A percentile compares a stretch with the other conserved stretches of the same genome.
Evolutionary conservation across 345 rosid genomes (phyloP).

Genomic region (Lepidium africanum): DNA sequence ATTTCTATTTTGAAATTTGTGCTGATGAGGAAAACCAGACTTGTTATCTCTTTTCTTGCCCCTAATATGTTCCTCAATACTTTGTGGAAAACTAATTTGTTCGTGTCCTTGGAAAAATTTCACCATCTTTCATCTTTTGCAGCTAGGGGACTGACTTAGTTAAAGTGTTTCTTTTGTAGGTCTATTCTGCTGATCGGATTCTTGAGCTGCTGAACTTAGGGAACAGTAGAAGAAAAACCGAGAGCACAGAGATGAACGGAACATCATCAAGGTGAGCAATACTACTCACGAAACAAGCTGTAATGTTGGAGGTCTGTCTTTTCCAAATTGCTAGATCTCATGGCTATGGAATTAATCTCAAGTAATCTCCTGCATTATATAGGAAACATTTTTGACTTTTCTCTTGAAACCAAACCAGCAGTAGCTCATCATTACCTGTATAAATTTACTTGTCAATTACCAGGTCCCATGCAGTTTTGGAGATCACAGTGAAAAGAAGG

Average conservation of each 20-base stretch:
- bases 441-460: slow-evolving; percentile 9
- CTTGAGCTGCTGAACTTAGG: slow-evolving; percentile 90
- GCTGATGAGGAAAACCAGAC: background rate
- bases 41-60: background rate
- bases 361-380: background rate
- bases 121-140: background rate
- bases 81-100: background rate
- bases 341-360: background rate
- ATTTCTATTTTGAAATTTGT: background rate
- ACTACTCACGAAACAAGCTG: background rate
- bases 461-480: slow-evolving; percentile 94
- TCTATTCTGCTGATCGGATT: slow-evolving; percentile 81
- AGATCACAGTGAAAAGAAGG: slow-evolving; percentile 77
- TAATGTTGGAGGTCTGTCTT: background rate
- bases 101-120: background rate
- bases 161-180: slow-evolving; percentile 38
- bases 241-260: slow-evolving; percentile 83
- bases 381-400: background rate
- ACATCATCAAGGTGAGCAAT: slow-evolving; percentile 77
- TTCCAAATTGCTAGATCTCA: background rate
- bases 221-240: slow-evolving; percentile 87
- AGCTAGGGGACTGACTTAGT: background rate
- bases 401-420: background rate
- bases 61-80: background rate
- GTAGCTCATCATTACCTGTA: background rate